Evolutionary conservation across 352 stramenopile genomes (phyloP), one percentile per base, ranked within the genome.

Genomic region (Phytophthora uliginosa): DNA sequence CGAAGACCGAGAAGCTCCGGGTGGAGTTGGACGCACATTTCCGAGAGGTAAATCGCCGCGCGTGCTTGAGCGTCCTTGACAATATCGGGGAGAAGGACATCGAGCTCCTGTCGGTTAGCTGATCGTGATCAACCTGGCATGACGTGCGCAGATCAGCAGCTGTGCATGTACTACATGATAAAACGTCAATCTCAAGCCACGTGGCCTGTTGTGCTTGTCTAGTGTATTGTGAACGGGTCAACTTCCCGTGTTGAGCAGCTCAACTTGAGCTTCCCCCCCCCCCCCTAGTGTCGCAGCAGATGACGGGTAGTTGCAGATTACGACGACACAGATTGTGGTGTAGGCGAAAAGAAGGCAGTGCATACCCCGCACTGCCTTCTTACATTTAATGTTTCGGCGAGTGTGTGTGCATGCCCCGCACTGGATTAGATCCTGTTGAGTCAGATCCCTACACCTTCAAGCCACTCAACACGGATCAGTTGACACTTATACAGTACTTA

Each of bases 21-120:
- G 59, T 73, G 20, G 79, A 90, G 59, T 70, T 95, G 53, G 75
- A 92, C 58, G 72, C 69, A 4, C 85, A 94, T 62, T 95, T 95
- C 48, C 76, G 79, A 56, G 77, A 92, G 47, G 88, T 94, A 45
- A 95, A 94, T 63, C 55, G 63, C 36, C 86, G 89, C 48, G 82
- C 84, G 17, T 94, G 85, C 59, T 68, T 89, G 26, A 85, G 83
- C 5, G 68, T 90, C 18, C 66, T 95, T n/a, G 83, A 93, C 59
- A 88, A 90, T 60, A 58, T 92, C 47, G 53, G 70, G 9, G 68
- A 74, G 12, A 66, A 76, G 50, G 77, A 84, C 2, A 45, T 85
- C 33, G 47, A 72, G 47, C 33, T 73, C 24, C 33, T 82, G 28
- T 53, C 72, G 56, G 24, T n/a, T 24, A 18, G 20, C 17, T 62